These are phyloP conservation scores for Coemansia sp. DNA, from an alignment of 192 early-diverging fungal genomes.

Conservation along the genomic window DNA sequence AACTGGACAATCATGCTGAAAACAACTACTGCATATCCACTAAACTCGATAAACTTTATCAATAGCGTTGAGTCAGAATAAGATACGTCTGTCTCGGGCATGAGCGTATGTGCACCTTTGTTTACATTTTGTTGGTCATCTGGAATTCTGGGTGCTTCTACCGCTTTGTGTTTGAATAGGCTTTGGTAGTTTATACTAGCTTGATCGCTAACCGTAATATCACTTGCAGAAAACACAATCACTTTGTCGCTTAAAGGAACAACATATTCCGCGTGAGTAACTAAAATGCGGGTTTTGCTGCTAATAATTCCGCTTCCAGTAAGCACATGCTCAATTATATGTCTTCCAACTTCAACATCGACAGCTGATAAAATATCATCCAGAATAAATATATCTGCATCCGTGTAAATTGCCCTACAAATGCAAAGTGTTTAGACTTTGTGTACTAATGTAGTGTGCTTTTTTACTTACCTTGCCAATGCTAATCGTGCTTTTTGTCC, in stretches of 20 bases:
- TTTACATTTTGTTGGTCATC: background rate
- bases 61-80: background rate
- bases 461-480: conserved; percentile 49
- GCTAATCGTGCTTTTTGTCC: conserved; percentile 65
- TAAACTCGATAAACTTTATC: conserved; percentile 8
- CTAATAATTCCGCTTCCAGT: conserved; percentile 18
- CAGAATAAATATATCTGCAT: conserved; percentile 54
- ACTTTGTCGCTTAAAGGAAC: conserved; percentile 31
- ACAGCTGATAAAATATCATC: conserved; percentile 38
- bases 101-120: conserved; percentile 2
- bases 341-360: conserved; percentile 26
- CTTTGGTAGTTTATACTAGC: background rate
- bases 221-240: conserved; percentile 12
- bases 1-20: conserved; percentile 7
- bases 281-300: conserved; percentile 30
- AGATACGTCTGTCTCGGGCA: conserved; percentile 10
- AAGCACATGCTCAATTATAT: conserved; percentile 32
- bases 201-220: background rate
- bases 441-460: background rate
- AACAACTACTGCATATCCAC: conserved; percentile 8
- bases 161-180: background rate
- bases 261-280: conserved; percentile 41
- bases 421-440: background rate
- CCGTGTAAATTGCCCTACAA: conserved; percentile 59
- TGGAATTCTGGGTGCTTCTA: background rate